Base-by-base conservation (phyloP, 2,329 filamentous ascomycete species). In the Ophiosphaerella herpotricha region DNA sequence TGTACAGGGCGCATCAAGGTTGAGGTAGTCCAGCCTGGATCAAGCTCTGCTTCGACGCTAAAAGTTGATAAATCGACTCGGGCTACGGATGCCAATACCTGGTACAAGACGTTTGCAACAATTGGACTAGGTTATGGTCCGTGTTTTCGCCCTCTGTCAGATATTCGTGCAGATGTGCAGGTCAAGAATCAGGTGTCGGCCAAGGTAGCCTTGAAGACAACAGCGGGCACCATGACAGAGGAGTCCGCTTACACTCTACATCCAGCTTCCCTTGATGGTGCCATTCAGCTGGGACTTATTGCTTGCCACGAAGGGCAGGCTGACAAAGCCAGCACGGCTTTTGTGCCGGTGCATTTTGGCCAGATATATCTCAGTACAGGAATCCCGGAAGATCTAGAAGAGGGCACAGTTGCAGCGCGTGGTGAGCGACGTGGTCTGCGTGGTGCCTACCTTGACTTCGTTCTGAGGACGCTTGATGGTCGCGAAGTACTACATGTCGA, bases 241-340 rank as follows among this genome's bases (percentile, higher is more conserved):
- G 63, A 71, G 39, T 73, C 70, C 11, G 18, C 16, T 3, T 74
- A 75, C 45, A 32, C 46, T 3, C 46, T 75, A 29, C 72, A 75
- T 48, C 73, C 73, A 3, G 55, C 67, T 8, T 54, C 53, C 6
- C 52, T 75, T 3, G 72, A 74, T 46, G 50, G 41, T n/a, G 63
- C 52, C 32, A 46, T 70, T 7, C 72, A 71, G 18, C 61, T 71
- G 3, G 55, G 39, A 16, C n/a, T 55, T 6, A 29, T 29, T 11
- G 26, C 26, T 11, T 37, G 24, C 6, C 31, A 61, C 39, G 44
- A 52, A 12, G 64, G 64, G 16, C 42, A 60, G 12, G 29, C 43
- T n/a, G 47, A 48, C 26, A 39, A 13, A n/a, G 37, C 21, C 5
- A 39, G 37, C 26, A 29, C 26, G 11, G 37, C 26, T 26, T 26